Percentiles rank a stretch among this genome's conserved stretches.
These are phyloP conservation scores for Barnettozyma sucrosica DNA, from an alignment of 805 yeast species.

Conservation along the genomic window DNA sequence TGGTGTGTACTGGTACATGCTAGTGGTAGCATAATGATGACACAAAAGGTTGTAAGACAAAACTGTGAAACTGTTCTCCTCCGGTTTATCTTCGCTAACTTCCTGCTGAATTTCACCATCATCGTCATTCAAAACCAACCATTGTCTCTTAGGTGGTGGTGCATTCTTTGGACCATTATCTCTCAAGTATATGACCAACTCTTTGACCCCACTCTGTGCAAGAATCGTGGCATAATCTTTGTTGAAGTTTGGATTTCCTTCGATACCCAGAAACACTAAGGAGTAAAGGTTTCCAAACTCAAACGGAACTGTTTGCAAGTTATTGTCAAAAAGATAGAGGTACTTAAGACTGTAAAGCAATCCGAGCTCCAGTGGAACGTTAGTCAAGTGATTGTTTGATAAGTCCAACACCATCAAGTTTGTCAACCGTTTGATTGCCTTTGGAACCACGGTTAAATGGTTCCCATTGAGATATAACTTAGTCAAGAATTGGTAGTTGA, in stretches of 20 bases:
- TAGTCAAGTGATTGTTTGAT: conserved; percentile 65
- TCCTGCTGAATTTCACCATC: conserved; percentile 46
- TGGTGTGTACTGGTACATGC: conserved; percentile 90
- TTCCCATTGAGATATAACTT: conserved; percentile 86
- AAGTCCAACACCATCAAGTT: conserved; percentile 80
- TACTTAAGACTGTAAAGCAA: conserved; percentile 73
- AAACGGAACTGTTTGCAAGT: conserved; percentile 66
- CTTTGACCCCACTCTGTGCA: conserved; percentile 80
- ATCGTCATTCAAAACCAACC: conserved; percentile 75
- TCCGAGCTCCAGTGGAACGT: conserved; percentile 83
- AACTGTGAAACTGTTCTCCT: conserved; percentile 55
- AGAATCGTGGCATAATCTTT: conserved; percentile 56
- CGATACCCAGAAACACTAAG: conserved; percentile 82
- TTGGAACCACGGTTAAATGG: conserved; percentile 62
- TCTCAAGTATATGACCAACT: conserved; percentile 71
- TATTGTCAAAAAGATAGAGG: conserved; percentile 83
- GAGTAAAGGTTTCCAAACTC: conserved; percentile 84
- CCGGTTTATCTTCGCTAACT: conserved; percentile 23
- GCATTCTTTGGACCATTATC: conserved; percentile 70
- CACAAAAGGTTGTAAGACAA: conserved; percentile 89
- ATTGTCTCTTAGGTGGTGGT: conserved; percentile 70
- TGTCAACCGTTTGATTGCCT: conserved; percentile 57
- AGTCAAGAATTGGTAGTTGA: conserved; percentile 78
- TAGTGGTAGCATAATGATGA: conserved; percentile 91
- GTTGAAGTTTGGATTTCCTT: conserved; percentile 79